Evolutionary conservation across 169 alveolate species (phyloP).

Genomic region (Cryptosporidium viatorum): DNA sequence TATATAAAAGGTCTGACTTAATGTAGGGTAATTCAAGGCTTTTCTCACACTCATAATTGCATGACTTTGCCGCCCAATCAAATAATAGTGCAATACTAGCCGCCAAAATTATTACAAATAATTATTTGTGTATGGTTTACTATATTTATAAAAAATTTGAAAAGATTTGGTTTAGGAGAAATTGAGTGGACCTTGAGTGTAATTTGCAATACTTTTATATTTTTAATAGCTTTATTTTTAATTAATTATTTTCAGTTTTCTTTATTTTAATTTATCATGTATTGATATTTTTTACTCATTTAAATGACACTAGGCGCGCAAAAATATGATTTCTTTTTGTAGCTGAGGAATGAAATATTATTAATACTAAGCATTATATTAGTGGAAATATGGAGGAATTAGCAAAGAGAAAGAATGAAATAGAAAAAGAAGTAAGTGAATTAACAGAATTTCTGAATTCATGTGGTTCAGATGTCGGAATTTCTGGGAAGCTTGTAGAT

Average conservation of each 20-base stretch:
- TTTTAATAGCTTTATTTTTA: too few relatives aligned
- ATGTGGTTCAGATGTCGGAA: slow-evolving; percentile 60
- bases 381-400: slow-evolving; percentile 48
- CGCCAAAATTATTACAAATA: not conserved
- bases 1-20: slow-evolving; percentile 86
- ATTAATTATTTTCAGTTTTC: too few relatives aligned
- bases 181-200: not conserved
- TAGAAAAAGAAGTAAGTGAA: slow-evolving; percentile 48
- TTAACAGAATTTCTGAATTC: slow-evolving; percentile 54
- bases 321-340: not conserved
- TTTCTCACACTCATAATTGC: not conserved
- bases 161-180: not conserved
- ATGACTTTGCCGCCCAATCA: slow-evolving; percentile 2
- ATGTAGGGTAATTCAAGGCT: not conserved
- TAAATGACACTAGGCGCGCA: not conserved
- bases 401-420: slow-evolving; percentile 27
- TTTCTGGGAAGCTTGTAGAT: slow-evolving; percentile 56
- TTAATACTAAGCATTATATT: not conserved
- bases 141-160: not conserved
- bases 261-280: too few relatives aligned
- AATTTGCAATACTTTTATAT: too few relatives aligned
- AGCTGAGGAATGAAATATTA: not conserved
- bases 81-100: not conserved
- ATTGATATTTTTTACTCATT: too few relatives aligned
- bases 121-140: not conserved